Percentiles rank a stretch among this genome's conserved stretches.
phyloP scores from a whole-genome alignment of 2,329 filamentous ascomycete genomes.

The Colletotrichum caudatum region DNA sequence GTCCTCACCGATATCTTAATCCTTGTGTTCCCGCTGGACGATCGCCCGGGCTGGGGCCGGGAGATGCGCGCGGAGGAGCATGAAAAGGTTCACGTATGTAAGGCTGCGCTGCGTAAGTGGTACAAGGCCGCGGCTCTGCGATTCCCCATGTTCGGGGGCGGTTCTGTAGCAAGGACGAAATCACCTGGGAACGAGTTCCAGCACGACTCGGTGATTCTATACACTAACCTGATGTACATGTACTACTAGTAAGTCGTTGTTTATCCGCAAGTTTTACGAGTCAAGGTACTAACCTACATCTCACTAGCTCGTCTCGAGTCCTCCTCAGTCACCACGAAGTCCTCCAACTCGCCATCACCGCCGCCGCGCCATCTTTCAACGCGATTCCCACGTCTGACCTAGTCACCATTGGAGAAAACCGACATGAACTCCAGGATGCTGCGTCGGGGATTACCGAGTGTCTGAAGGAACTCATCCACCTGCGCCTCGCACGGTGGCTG shows the following conservation, averaged over 20 bases:
- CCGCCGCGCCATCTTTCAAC: conserved; percentile 51
- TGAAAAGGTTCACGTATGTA: conserved; percentile 51
- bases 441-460: conserved; percentile 58
- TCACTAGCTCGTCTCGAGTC: conserved; percentile 55
- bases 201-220: conserved; percentile 58
- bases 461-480: conserved; percentile 60
- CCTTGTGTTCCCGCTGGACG: conserved; percentile 59
- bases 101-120: conserved; percentile 54
- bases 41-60: conserved; percentile 55
- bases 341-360: conserved; percentile 57
- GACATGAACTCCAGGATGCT: conserved; percentile 59
- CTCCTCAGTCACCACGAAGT: conserved; percentile 61
- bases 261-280: background rate
- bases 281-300: conserved; percentile 23
- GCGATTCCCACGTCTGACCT: conserved; percentile 49
- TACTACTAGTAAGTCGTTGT: conserved; percentile 60
- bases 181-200: conserved; percentile 48
- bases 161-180: conserved; percentile 46
- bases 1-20: conserved; percentile 61
- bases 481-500: conserved; percentile 59
- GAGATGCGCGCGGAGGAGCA: conserved; percentile 50
- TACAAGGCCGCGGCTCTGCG: conserved; percentile 53
- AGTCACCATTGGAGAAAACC: conserved; percentile 54
- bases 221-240: conserved; percentile 63
- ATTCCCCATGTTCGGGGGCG: conserved; percentile 55